Evolutionary conservation across 1,284 basidiomycete species (phyloP).

Genomic region (Melampsora abietis-canadensis): DNA sequence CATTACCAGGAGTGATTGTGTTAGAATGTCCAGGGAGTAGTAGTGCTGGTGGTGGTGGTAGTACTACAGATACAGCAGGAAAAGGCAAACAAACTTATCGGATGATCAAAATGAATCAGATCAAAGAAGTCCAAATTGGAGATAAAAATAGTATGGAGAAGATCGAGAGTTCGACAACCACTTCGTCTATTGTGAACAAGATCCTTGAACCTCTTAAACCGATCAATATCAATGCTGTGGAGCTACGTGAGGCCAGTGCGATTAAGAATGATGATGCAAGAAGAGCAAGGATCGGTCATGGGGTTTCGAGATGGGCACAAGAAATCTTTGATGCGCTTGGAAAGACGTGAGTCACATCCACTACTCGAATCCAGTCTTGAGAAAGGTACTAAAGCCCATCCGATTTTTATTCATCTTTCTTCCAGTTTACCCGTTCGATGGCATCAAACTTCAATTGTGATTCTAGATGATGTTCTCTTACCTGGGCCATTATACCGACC

Average conservation of each 20-base stretch:
- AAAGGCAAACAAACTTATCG: slow-evolving; percentile 24
- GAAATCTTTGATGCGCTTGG: slow-evolving; percentile 43
- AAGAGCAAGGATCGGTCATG: slow-evolving; percentile 37
- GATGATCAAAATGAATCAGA: slow-evolving; percentile 41
- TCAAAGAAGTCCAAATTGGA: slow-evolving; percentile 36
- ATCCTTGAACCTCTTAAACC: slow-evolving; percentile 39
- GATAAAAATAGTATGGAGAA: background rate
- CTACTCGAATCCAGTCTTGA: no score
- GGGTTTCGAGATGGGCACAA: slow-evolving; percentile 43
- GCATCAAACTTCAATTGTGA: slow-evolving; percentile 42
- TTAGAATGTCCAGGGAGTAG: slow-evolving; percentile 10
- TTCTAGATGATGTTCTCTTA: slow-evolving; percentile 41
- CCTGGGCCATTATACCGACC: slow-evolving; percentile 32
- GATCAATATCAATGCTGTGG: slow-evolving; percentile 27
- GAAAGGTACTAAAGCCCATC: no score
- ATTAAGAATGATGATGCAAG: slow-evolving; percentile 26
- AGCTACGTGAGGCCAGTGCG: slow-evolving; percentile 13
- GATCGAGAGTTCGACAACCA: background rate
- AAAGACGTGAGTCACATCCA: slow-evolving; percentile 40
- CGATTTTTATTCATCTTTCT: background rate
- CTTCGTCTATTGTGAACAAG: slow-evolving; percentile 10
- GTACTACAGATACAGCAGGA: background rate
- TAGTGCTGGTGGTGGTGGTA: background rate
- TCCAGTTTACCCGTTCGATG: slow-evolving; percentile 38
- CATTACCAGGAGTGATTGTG: slow-evolving; percentile 31